A percentile compares a stretch with the other conserved stretches of the same genome.
phyloP scores from a whole-genome alignment of 768 basidiomycete genomes.

The Psilocybe cyanescens region DNA sequence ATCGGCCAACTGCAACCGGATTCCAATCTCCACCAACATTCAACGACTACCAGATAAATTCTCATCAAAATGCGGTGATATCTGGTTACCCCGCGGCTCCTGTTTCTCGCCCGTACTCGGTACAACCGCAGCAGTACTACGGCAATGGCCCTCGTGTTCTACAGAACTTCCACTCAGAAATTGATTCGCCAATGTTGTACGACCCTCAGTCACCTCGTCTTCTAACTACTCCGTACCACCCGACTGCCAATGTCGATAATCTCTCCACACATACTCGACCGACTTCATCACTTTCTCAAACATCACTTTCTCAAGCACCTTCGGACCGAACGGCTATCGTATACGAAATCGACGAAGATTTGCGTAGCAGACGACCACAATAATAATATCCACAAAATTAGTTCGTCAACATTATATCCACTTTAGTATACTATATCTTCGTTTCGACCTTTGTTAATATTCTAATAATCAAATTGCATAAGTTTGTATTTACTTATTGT shows the following conservation, averaged over 20 bases:
- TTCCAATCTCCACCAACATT: slow-evolving; percentile 5
- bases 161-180: slow-evolving; percentile 10
- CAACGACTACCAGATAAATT: not conserved
- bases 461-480: not conserved
- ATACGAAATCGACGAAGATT: slow-evolving; percentile 12
- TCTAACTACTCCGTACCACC: slow-evolving; percentile 31
- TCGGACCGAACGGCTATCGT: slow-evolving; percentile 13
- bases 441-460: not conserved
- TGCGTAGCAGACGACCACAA: slow-evolving; percentile 1
- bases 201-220: slow-evolving; percentile 28
- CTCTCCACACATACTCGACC: not conserved
- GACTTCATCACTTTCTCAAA: not conserved
- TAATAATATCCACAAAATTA: not conserved
- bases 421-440: not conserved
- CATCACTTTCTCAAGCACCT: slow-evolving; percentile 1
- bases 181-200: slow-evolving; percentile 4
- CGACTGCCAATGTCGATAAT: slow-evolving; percentile 2
- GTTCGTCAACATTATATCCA: not conserved
- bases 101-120: not conserved
- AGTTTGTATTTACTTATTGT: not conserved
- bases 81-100: not conserved
- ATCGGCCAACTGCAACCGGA: slow-evolving; percentile 6
- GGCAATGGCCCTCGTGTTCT: slow-evolving; percentile 5
- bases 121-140: slow-evolving; percentile 9
- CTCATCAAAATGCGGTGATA: not conserved